These are phyloP conservation scores for Acanthochlamys bracteata DNA, from an alignment of 106 monocot genomes.

Conservation along the genomic window DNA sequence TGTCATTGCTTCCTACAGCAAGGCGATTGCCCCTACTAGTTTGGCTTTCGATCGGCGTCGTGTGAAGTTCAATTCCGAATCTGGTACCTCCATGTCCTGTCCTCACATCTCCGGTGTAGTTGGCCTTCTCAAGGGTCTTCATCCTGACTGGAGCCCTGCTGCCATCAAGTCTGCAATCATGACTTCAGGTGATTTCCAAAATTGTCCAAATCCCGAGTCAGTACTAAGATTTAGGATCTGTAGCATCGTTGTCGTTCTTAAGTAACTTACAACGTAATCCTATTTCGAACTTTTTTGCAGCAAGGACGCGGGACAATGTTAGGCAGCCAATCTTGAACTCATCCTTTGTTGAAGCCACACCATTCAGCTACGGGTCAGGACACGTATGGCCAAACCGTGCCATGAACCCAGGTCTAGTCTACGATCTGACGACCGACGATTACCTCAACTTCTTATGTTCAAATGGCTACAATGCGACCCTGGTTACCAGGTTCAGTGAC, in stretches of 20 bases:
- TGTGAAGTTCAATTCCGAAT: slow-evolving; percentile 35
- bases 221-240: background rate
- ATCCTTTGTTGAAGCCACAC: slow-evolving; percentile 22
- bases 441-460: slow-evolving; percentile 54
- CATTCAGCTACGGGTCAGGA: slow-evolving; percentile 41
- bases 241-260: background rate
- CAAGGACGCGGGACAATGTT: slow-evolving; percentile 29
- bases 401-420: slow-evolving; percentile 55
- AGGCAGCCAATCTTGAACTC: slow-evolving; percentile 21
- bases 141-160: slow-evolving; percentile 66
- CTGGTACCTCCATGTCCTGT: slow-evolving; percentile 84
- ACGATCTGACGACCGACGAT: slow-evolving; percentile 25
- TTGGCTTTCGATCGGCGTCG: slow-evolving; percentile 25
- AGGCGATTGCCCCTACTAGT: slow-evolving; percentile 9
- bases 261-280: background rate
- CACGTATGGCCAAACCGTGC: slow-evolving; percentile 40
- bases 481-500: slow-evolving; percentile 9
- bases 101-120: slow-evolving; percentile 70
- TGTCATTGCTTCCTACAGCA: slow-evolving; percentile 22
- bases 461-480: slow-evolving; percentile 23
- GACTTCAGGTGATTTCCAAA: slow-evolving; percentile 41
- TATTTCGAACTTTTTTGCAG: slow-evolving; percentile 17
- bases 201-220: no score
- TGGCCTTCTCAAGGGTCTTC: slow-evolving; percentile 48
- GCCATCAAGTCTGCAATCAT: slow-evolving; percentile 77